Conservation (phyloP, 73 alveolate genomes). For the Uronychia binucleata region DNA sequence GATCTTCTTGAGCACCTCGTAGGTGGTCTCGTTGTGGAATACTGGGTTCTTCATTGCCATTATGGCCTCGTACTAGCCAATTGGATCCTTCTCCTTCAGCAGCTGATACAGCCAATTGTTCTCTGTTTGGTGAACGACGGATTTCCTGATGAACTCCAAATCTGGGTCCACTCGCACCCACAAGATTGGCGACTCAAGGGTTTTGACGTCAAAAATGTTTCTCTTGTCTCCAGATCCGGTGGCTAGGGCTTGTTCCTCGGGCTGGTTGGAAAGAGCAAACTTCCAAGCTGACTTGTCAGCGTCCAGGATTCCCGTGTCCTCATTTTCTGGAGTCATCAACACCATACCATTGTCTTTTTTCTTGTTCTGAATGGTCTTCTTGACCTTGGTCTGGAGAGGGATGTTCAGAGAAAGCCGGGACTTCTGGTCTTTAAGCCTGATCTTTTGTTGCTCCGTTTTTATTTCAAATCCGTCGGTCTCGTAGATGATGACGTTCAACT, state of each 20-base stretch:
- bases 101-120: constrained; percentile 63
- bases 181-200: constrained; percentile 64
- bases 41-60: constrained; percentile 12
- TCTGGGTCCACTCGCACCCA: constrained; percentile 81
- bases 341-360: constrained; percentile 37
- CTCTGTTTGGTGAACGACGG: constrained; percentile 35
- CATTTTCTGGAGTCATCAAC: neutral
- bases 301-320: constrained; percentile 6
- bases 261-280: constrained; percentile 6
- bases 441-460: constrained; percentile 32
- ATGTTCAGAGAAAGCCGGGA: constrained; percentile 19
- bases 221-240: constrained; percentile 1
- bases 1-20: constrained; percentile 33
- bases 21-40: constrained; percentile 8
- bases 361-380: constrained; percentile 62
- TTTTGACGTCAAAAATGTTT: constrained; percentile 55
- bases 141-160: constrained; percentile 64
- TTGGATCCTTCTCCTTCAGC: constrained; percentile 67
- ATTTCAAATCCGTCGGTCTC: constrained; percentile 74
- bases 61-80: constrained; percentile 76
- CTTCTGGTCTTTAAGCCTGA: constrained; percentile 36
- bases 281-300: constrained; percentile 1
- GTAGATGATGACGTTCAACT: constrained; percentile 49
- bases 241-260: neutral
- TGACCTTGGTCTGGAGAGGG: constrained; percentile 54